phyloP scores from a whole-genome alignment of 192 early-diverging fungal species.

The Coemansia sp. region DNA sequence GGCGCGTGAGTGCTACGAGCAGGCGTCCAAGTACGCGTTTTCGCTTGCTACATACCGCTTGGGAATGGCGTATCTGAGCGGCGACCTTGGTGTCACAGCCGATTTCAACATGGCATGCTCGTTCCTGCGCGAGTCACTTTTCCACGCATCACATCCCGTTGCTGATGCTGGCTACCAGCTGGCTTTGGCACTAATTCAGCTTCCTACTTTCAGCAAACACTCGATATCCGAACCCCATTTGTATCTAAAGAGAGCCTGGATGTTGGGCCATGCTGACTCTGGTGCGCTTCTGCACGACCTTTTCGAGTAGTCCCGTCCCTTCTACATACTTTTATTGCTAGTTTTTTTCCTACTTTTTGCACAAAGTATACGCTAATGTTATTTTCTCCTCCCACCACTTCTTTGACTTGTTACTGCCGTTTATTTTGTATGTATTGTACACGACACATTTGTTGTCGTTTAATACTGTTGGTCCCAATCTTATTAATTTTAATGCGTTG shows the following conservation, averaged over 20 bases:
- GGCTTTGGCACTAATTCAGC: constrained; percentile 49
- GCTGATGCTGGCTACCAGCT: constrained; percentile 52
- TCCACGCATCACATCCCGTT: constrained; percentile 51
- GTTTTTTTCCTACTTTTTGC: constrained; percentile 7
- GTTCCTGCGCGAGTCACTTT: constrained; percentile 47
- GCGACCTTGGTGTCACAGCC: constrained; percentile 40
- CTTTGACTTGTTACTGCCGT: not conserved
- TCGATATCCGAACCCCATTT: constrained; percentile 46
- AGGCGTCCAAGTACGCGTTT: constrained; percentile 40
- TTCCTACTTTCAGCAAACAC: constrained; percentile 44
- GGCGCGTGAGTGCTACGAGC: constrained; percentile 46
- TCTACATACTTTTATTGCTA: not conserved
- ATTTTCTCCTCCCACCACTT: not conserved
- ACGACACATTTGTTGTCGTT: too few species aligned
- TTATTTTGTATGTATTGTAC: not conserved
- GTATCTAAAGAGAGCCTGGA: constrained; percentile 52
- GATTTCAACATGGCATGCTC: constrained; percentile 55
- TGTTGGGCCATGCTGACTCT: constrained; percentile 43
- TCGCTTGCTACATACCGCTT: constrained; percentile 45
- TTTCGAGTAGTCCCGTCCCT: constrained; percentile 20
- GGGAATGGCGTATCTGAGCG: constrained; percentile 52
- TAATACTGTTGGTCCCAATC: too few species aligned
- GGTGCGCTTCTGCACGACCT: constrained; percentile 49
- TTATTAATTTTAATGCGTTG: too few species aligned
- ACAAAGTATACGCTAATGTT: constrained; percentile 6